phyloP scores from a whole-genome alignment of 345 rosid genomes.

The Salix caprea region DNA sequence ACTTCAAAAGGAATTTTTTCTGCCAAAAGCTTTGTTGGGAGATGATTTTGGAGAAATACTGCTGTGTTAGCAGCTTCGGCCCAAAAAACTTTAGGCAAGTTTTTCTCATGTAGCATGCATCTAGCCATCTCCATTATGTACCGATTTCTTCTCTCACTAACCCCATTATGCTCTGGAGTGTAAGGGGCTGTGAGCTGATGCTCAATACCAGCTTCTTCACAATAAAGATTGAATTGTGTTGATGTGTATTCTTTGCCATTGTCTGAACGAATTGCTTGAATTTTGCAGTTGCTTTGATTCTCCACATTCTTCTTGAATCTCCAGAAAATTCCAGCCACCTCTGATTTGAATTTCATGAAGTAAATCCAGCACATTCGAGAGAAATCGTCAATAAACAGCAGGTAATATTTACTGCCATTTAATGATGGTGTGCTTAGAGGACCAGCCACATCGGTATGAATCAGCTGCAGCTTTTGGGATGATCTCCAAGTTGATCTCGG shows the following conservation, averaged over 20 bases:
- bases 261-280: not conserved
- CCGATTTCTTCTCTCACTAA: not conserved
- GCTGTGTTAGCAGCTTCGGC: not conserved
- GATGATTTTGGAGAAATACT: too few species aligned
- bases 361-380: not conserved
- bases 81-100: not conserved
- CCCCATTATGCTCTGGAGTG: constrained; percentile 3
- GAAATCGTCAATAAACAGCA: not conserved
- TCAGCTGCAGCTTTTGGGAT: not conserved
- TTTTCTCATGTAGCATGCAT: not conserved
- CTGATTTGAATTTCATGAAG: too few species aligned
- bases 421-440: not conserved
- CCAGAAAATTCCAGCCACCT: too few species aligned
- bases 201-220: not conserved
- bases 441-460: not conserved
- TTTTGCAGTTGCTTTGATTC: not conserved
- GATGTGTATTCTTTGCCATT: constrained; percentile 9
- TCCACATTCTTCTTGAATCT: constrained; percentile 3
- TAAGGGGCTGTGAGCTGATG: constrained; percentile 11
- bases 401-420: not conserved
- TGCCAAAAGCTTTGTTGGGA: too few species aligned
- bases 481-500: not conserved
- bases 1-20: not conserved
- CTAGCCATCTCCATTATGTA: constrained; percentile 3
- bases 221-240: not conserved